A percentile compares a stretch with the other conserved stretches of the same genome.
These are phyloP conservation scores for Botrytis fabae DNA, from an alignment of 2,329 filamentous ascomycete genomes.

Conservation along the genomic window DNA sequence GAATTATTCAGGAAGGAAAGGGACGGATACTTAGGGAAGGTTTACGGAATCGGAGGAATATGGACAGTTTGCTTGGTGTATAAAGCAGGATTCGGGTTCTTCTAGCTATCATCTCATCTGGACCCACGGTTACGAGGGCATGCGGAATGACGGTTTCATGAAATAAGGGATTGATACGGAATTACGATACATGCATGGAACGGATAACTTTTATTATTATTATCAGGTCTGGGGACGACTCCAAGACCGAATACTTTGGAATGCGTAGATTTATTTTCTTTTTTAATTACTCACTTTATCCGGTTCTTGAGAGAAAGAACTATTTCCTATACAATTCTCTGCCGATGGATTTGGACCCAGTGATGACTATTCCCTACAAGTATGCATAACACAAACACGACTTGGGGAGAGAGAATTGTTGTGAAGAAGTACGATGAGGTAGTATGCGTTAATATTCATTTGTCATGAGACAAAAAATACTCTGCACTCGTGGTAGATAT, in stretches of 20 bases:
- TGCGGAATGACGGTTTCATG: background rate
- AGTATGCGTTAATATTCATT: background rate
- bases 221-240: background rate
- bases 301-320: background rate
- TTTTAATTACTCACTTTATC: background rate
- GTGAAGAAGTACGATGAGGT: background rate
- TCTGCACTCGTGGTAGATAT: background rate
- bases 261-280: background rate
- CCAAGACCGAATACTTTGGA: background rate
- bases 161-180: background rate
- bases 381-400: background rate
- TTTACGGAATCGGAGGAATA: background rate
- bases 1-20: background rate
- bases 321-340: background rate
- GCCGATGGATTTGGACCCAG: background rate
- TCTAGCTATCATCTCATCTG: background rate
- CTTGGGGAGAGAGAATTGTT: background rate
- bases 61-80: background rate
- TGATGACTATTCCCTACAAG: background rate
- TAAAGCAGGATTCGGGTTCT: background rate
- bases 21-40: background rate
- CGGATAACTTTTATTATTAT: background rate
- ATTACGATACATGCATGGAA: background rate
- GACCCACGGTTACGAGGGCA: background rate
- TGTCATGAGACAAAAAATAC: background rate